Evolutionary conservation across 2,329 filamentous ascomycete genomes (phyloP), one percentile per base, ranked within the genome.

Genomic region (Trichophyton rubrum): DNA sequence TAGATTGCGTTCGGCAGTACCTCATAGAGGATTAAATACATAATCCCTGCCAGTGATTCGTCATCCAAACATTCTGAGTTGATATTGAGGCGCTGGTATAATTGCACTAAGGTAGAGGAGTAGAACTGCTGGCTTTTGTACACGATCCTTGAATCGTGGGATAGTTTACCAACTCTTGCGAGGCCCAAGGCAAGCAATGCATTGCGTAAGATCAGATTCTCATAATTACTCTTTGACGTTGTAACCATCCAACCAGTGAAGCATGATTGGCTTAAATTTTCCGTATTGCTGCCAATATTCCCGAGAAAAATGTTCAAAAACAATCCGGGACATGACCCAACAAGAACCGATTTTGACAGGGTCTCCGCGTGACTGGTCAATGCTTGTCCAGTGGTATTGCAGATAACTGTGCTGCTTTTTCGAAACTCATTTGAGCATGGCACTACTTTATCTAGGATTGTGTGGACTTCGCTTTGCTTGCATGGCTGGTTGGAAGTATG

Each of bases 221-320:
- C 15, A 15, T 22, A 4, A 27, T 33, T 53, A 20, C 51, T 13
- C 22, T 38, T 24, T 2, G 45, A 13, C 13, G 27, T 11, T n/a
- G 43, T 24, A 13, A 30, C 22, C 27, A 59, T 40, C 58, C 58
- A 59, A 6, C 38, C 58, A 35, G 45, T 43, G 33, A 58, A 58
- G 24, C 24, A 47, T 17, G 38, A 58, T 45, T 58, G 22, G 47
- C 38, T 45, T 58, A 22, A 33, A 24, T n/a, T 13, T 40, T 40
- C 20, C 11, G 53, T 4, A 17, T 8, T 40, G 24, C 8, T 8
- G 17, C 53, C 30, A 20, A 17, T 13, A 56, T 6, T 30, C 7
- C 24, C 24, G 11, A 41, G n/a, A 30, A 56, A 56, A 30, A 38
- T n/a, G 13, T 38, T 56, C n/a, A 56, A 56, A 27, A 56, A 56